These are phyloP conservation scores for Clitopilus hobsonii DNA, from an alignment of 768 basidiomycete genomes.

Conservation along the genomic window DNA sequence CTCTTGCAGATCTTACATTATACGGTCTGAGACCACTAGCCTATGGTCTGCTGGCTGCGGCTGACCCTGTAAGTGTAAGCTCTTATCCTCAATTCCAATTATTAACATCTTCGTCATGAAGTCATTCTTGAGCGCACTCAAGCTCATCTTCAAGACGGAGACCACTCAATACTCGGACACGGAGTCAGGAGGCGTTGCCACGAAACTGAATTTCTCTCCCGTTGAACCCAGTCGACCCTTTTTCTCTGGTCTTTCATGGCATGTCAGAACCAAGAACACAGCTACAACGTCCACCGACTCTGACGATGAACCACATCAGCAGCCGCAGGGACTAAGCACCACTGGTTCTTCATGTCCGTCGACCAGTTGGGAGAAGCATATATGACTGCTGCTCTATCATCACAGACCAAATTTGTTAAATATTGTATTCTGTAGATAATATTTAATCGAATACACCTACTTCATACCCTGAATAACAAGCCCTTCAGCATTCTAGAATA, in stretches of 20 bases:
- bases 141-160: background rate
- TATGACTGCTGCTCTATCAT: background rate
- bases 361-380: background rate
- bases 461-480: no score
- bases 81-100: background rate
- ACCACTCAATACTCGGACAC: background rate
- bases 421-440: no score
- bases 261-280: no score
- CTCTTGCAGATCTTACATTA: constrained; percentile 10
- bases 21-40: constrained; percentile 13
- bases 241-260: background rate
- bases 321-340: no score
- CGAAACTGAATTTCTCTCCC: background rate
- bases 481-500: no score
- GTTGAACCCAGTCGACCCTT: background rate
- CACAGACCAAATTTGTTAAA: no score
- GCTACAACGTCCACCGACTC: background rate
- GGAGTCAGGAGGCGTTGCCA: background rate
- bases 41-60: constrained; percentile 12
- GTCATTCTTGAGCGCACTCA: background rate
- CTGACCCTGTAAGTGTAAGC: constrained; percentile 12
- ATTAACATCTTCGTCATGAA: background rate
- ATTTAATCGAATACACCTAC: background rate
- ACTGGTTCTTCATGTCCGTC: no score
- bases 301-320: no score